phyloP scores from a whole-genome alignment of 257 asterid genomes.

The Echites panduratus region DNA sequence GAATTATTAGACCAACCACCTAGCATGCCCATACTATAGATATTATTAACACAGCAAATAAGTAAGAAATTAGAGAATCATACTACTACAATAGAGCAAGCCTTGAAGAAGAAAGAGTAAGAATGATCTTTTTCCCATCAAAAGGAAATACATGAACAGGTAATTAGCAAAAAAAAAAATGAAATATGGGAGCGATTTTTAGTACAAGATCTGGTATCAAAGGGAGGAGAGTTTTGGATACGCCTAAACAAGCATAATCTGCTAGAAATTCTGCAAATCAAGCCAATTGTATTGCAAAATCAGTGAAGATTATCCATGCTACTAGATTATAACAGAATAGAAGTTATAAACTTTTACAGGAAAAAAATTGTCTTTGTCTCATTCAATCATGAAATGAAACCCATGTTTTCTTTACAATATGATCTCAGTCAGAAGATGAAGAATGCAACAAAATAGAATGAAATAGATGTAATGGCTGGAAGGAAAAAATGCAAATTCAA shows the following conservation, averaged over 20 bases:
- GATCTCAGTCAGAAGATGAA: too few species aligned
- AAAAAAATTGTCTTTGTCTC: neutral
- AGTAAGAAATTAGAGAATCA: neutral
- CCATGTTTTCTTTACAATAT: too few species aligned
- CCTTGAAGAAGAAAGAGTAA: neutral
- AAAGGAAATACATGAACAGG: neutral
- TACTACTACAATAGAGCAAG: neutral
- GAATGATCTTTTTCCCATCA: neutral
- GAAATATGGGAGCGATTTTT: neutral
- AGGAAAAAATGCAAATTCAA: too few species aligned
- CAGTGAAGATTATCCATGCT: neutral
- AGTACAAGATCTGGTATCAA: conserved; percentile 74
- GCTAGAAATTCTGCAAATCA: conserved; percentile 67
- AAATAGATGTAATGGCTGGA: too few species aligned
- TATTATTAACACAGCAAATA: neutral
- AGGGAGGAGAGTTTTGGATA: conserved; percentile 64
- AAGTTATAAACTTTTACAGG: neutral
- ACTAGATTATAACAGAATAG: neutral
- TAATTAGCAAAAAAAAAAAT: neutral
- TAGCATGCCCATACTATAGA: neutral
- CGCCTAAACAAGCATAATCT: conserved; percentile 76
- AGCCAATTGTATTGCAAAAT: conserved; percentile 1
- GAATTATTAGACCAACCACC: neutral
- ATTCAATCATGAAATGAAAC: neutral
- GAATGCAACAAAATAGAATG: too few species aligned